Evolutionary conservation across 306 rosid species (phyloP), one percentile per base, ranked within the genome.

Genomic region (Fragaria ananassa): DNA sequence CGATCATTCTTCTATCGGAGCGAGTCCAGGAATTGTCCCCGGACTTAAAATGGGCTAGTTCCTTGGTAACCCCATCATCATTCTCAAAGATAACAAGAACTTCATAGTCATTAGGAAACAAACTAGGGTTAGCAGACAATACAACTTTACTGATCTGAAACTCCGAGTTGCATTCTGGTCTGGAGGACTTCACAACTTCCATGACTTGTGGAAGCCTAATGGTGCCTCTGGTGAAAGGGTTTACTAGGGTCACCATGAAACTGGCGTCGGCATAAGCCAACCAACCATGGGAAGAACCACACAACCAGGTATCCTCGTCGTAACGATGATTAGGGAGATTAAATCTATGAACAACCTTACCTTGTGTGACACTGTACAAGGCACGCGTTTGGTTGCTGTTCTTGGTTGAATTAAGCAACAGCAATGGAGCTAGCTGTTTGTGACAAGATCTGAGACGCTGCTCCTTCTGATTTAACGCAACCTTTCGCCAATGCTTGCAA

Each of bases 221-320:
- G 56, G 77, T 41, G 10, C 18, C 5, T 15, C 18, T 27, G 27
- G 27, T 56, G 53, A 56, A 51, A 71, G 63, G 75, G 75, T 71
- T 71, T 10, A 71, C 39, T 6, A 73, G 51, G 23, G 39, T 73
- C 25, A 73, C 37, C 1, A 14, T 21, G 12, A 13, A n/a, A 7
- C 21, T 39, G 9, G 5, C 68, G 45, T 56, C 37, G 31, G 10
- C 75, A 44, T 4, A 73, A 73, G 25, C 68, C 77, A 73, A 25
- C 68, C 56, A 73, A 23, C 68, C 27, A 8, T 56, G 53, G 51
- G 77, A 73, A 56, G 54, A 73, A 23, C 77, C 77, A 23, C 50
- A 57, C 25, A 31, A 57, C 54, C 66, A 42, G 9, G 45, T 42
- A 42, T 42, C 45, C 9, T n/a, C 35, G 6, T 53, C 34, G 50